These are phyloP conservation scores for Toxicodendron radicans DNA, from an alignment of 345 rosid species.

Conservation along the genomic window DNA sequence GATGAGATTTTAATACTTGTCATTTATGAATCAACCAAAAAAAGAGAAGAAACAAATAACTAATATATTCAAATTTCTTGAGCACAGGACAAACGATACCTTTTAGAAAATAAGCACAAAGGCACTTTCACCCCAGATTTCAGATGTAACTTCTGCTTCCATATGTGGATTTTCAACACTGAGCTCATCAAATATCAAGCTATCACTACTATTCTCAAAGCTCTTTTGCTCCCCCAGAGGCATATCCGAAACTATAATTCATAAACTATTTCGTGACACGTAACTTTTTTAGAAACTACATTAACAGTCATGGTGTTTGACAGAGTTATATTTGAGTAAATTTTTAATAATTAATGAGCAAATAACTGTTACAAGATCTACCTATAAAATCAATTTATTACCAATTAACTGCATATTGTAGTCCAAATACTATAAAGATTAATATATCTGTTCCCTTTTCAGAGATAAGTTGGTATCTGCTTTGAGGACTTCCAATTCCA, in stretches of 20 bases:
- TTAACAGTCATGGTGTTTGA: not conserved
- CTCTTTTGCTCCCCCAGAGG: not conserved
- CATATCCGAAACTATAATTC: not conserved
- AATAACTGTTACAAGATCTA: not conserved
- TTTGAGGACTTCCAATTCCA: not conserved
- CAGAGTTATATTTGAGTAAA: not conserved
- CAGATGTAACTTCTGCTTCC: not conserved
- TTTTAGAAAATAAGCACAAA: not conserved
- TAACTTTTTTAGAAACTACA: not conserved
- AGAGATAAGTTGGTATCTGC: not conserved
- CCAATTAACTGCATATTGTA: not conserved
- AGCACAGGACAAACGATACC: not conserved
- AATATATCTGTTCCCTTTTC: not conserved
- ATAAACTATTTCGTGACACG: not conserved
- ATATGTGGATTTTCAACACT: not conserved
- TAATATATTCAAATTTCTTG: not conserved
- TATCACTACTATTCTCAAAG: not conserved
- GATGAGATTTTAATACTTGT: not conserved
- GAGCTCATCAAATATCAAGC: not conserved
- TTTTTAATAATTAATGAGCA: not conserved
- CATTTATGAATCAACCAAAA: not conserved
- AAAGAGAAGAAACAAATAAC: not conserved
- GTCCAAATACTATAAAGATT: not conserved
- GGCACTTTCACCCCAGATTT: not conserved
- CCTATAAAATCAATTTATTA: not conserved